A percentile compares a stretch with the other conserved stretches of the same genome.
Conservation (phyloP, 305 asterid species). For the Galium porrigens region DNA sequence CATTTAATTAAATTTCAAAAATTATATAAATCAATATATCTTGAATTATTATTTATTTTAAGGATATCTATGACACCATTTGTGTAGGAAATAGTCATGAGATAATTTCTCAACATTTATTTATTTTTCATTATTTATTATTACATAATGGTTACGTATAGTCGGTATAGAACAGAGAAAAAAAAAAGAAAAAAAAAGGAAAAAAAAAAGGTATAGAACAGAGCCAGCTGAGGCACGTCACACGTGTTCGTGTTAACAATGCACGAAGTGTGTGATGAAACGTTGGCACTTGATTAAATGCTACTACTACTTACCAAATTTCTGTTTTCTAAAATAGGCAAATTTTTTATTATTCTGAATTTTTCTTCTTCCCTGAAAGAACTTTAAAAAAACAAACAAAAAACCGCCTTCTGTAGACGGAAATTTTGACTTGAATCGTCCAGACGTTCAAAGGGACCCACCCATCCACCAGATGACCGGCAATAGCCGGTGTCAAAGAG, state of each 20-base stretch:
- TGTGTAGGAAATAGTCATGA: too few species aligned
- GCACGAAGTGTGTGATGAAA: not conserved
- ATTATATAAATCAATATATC: too few species aligned
- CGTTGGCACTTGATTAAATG: not conserved
- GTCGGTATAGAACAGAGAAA: not conserved
- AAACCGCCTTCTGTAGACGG: not conserved
- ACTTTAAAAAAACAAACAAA: too few species aligned
- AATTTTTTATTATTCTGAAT: too few species aligned
- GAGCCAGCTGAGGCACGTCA: not conserved
- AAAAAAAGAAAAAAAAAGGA: too few species aligned
- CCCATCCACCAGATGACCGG: not conserved
- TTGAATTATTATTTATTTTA: too few species aligned
- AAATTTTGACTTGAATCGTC: not conserved
- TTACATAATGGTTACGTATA: too few species aligned
- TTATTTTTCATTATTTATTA: too few species aligned
- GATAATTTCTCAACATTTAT: too few species aligned
- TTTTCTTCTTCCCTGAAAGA: not conserved
- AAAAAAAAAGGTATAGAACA: too few species aligned
- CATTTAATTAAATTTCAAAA: too few species aligned
- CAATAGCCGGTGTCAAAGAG: not conserved
- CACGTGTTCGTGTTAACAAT: not conserved
- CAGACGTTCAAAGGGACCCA: not conserved
- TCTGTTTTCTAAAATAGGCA: not conserved
- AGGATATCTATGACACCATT: too few species aligned
- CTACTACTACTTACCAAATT: not conserved